A percentile compares a stretch with the other conserved stretches of the same genome.
phyloP scores from a whole-genome alignment of 2,329 filamentous ascomycete species.

The Fusarium concolor region DNA sequence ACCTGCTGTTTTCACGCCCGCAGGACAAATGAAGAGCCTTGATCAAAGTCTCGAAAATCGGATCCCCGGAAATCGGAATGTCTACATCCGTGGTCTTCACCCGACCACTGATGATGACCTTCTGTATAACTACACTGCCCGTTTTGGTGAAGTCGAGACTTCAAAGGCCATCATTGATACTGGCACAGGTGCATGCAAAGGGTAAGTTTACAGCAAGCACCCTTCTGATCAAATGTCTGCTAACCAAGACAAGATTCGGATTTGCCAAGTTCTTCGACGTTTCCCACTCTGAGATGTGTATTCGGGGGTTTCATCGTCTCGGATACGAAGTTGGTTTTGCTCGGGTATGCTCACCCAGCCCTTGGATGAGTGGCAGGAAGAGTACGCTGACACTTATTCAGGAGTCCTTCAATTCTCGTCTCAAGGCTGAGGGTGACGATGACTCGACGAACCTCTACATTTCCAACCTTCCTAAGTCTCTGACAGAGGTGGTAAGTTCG shows the following conservation, averaged over 20 bases:
- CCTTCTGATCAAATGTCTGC: background rate
- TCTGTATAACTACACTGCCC: slow-evolving; percentile 81
- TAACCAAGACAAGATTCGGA: slow-evolving; percentile 75
- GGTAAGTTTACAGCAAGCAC: slow-evolving; percentile 67
- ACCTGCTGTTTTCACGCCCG: slow-evolving; percentile 86
- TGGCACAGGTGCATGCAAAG: slow-evolving; percentile 93
- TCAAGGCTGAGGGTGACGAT: slow-evolving; percentile 94
- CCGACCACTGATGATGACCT: slow-evolving; percentile 95
- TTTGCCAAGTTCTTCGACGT: slow-evolving; percentile 95
- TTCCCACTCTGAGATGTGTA: slow-evolving; percentile 92
- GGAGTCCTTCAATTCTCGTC: slow-evolving; percentile 98
- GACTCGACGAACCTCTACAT: slow-evolving; percentile 96
- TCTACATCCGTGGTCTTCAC: slow-evolving; percentile 96
- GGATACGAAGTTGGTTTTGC: slow-evolving; percentile 99
- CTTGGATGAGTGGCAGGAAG: background rate
- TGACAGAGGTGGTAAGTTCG: slow-evolving; percentile 84
- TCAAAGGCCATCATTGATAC: slow-evolving; percentile 99
- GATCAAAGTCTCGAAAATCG: slow-evolving; percentile 96
- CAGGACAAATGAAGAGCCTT: slow-evolving; percentile 87
- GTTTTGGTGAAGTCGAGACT: slow-evolving; percentile 94
- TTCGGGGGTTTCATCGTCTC: slow-evolving; percentile 91
- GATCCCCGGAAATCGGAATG: slow-evolving; percentile 91
- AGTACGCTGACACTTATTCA: slow-evolving; percentile 51
- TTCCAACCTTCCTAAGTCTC: slow-evolving; percentile 91
- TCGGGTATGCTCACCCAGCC: slow-evolving; percentile 67